A percentile compares a stretch with the other conserved stretches of the same genome.
Conservation (phyloP, 2,329 filamentous ascomycete genomes). For the Aspergillus terreus region DNA sequence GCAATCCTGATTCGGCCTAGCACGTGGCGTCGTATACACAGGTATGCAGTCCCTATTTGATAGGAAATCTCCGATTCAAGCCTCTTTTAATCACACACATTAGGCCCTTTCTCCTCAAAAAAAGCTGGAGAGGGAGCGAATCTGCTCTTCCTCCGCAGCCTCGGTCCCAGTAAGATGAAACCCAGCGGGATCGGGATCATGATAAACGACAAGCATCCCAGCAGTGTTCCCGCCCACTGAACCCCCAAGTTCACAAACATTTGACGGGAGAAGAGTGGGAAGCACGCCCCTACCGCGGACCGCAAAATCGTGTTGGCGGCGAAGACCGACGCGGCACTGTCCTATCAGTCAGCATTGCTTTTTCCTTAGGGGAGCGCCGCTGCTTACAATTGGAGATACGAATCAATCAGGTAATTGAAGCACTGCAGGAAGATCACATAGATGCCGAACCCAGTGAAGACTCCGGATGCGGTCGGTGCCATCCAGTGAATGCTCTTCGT, state of each 20-base stretch:
- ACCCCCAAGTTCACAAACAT: constrained; percentile 37
- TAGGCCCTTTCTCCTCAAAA: constrained; percentile 12
- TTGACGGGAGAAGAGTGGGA: constrained; percentile 35
- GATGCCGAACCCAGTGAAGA: constrained; percentile 30
- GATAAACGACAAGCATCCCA: constrained; percentile 33
- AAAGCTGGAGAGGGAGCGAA: constrained; percentile 19
- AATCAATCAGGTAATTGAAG: constrained; percentile 39
- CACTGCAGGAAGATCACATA: constrained; percentile 32
- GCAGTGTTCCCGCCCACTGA: constrained; percentile 36
- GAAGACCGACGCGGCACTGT: constrained; percentile 35
- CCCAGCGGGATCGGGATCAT: constrained; percentile 38
- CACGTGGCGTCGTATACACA: no score
- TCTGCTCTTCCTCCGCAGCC: constrained; percentile 25
- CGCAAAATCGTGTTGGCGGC: constrained; percentile 38
- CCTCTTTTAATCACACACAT: background rate
- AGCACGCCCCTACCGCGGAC: constrained; percentile 32
- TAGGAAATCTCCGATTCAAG: background rate
- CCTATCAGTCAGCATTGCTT: constrained; percentile 9
- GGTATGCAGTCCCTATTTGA: no score
- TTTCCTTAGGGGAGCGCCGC: background rate
- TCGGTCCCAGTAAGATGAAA: constrained; percentile 30
- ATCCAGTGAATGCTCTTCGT: constrained; percentile 32
- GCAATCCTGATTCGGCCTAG: no score
- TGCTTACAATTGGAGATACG: constrained; percentile 38
- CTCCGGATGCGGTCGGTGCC: constrained; percentile 31